Evolutionary conservation across 129 eudicot genomes (phyloP).

Genomic region (Arctium lappa): DNA sequence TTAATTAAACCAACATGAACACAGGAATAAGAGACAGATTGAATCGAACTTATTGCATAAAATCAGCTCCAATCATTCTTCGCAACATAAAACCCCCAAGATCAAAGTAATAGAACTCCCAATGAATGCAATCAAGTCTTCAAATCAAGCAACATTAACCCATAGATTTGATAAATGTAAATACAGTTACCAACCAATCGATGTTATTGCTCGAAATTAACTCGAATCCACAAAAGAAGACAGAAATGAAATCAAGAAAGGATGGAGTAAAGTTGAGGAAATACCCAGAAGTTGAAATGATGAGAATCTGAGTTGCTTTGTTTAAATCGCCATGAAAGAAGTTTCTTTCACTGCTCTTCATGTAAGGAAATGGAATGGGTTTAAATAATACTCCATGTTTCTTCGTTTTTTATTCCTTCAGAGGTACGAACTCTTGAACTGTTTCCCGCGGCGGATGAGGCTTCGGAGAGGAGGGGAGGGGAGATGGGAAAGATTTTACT

Average conservation of each 20-base stretch:
- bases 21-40: not conserved
- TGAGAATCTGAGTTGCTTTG: constrained; percentile 25
- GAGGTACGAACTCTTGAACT: constrained; percentile 6
- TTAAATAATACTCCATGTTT: constrained; percentile 13
- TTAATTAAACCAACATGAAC: not conserved
- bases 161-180: not conserved
- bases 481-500: not conserved
- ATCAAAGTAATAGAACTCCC: not conserved
- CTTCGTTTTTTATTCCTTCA: not conserved
- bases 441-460: constrained; percentile 25
- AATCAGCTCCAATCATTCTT: not conserved
- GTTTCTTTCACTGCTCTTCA: not conserved
- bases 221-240: constrained; percentile 16
- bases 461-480: not conserved
- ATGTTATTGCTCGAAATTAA: not conserved
- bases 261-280: not conserved
- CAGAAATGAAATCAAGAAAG: constrained; percentile 1
- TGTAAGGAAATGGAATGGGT: constrained; percentile 3
- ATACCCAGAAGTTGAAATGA: constrained; percentile 25
- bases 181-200: not conserved
- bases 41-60: not conserved
- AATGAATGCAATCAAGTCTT: not conserved
- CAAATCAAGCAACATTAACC: not conserved
- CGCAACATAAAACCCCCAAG: not conserved
- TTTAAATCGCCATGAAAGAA: constrained; percentile 23